Evolutionary conservation across 345 rosid species (phyloP).

Genomic region (Pseudoturritis turrita): DNA sequence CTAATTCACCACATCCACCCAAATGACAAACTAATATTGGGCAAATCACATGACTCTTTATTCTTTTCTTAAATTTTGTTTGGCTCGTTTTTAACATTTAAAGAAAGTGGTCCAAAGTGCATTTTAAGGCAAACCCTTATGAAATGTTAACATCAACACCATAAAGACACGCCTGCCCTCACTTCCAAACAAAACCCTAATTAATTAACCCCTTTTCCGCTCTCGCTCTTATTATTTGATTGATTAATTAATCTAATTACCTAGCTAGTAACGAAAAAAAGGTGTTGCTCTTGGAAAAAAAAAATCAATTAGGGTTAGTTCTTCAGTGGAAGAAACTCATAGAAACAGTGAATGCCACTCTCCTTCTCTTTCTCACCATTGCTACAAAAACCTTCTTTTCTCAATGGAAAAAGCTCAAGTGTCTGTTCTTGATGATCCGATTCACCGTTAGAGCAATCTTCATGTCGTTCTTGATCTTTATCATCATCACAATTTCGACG

Average conservation of each 20-base stretch:
- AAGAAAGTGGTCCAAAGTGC: slow-evolving; percentile 48
- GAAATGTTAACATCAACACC: slow-evolving; percentile 39
- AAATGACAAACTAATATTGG: not conserved
- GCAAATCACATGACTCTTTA: slow-evolving; percentile 6
- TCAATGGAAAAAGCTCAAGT: slow-evolving; percentile 67
- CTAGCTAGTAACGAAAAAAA: not conserved
- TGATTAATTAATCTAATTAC: slow-evolving; percentile 1
- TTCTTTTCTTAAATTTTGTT: not conserved
- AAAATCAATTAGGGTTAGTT: slow-evolving; percentile 29
- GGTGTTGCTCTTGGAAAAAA: not conserved
- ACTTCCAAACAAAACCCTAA: slow-evolving; percentile 38
- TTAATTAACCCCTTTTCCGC: not conserved
- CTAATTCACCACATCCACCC: not conserved
- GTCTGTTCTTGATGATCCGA: slow-evolving; percentile 43
- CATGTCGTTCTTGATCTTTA: slow-evolving; percentile 31
- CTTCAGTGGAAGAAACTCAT: slow-evolving; percentile 83
- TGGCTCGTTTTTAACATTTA: slow-evolving; percentile 3
- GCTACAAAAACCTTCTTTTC: slow-evolving; percentile 30
- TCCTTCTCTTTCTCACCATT: slow-evolving; percentile 34
- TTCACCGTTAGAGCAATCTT: slow-evolving; percentile 25
- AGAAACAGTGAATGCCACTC: slow-evolving; percentile 45
- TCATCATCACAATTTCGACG: slow-evolving; percentile 5
- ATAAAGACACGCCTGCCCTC: slow-evolving; percentile 29
- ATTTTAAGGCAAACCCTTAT: slow-evolving; percentile 43
- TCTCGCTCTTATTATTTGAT: not conserved